Conservation (phyloP, 164 flowering plant genomes). For the Vitis riparia region DNA sequence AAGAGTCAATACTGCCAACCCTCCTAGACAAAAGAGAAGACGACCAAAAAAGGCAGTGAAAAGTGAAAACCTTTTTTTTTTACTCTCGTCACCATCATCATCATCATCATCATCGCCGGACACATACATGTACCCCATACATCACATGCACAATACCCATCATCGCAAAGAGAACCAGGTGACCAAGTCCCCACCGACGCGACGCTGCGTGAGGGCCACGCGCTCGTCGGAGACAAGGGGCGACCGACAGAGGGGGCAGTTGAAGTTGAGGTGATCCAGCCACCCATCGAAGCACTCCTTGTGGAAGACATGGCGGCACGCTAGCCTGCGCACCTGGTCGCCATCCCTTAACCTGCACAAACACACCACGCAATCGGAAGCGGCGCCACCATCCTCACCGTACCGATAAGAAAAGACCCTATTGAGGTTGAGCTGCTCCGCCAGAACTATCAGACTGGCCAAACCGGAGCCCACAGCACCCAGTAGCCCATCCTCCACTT, state of each 20-base stretch:
- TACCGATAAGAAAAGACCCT: conserved; percentile 30
- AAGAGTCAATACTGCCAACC: neutral
- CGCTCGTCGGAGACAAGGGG: conserved; percentile 30
- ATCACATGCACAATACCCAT: neutral
- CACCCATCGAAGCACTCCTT: conserved; percentile 74
- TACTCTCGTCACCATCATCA: neutral
- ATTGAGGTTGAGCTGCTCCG: conserved; percentile 53
- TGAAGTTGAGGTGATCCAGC: conserved; percentile 57
- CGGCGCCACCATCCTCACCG: conserved; percentile 10
- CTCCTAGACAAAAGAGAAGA: neutral
- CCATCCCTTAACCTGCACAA: conserved; percentile 49
- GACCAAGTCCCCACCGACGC: conserved; percentile 30
- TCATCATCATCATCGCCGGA: neutral
- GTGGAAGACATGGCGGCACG: conserved; percentile 77
- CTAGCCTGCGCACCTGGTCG: conserved; percentile 55
- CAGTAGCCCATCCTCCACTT: conserved; percentile 10
- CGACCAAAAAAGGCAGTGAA: neutral
- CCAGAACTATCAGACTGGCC: conserved; percentile 38
- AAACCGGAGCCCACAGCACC: conserved; percentile 43
- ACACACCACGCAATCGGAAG: conserved; percentile 62
- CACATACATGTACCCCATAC: neutral
- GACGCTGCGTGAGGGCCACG: conserved; percentile 18
- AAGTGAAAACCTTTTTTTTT: neutral
- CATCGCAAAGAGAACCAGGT: conserved; percentile 37
- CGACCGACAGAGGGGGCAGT: conserved; percentile 77